A percentile compares a stretch with the other conserved stretches of the same genome.
Evolutionary conservation across 306 rosid genomes (phyloP).

Genomic region (Cercis canadensis): DNA sequence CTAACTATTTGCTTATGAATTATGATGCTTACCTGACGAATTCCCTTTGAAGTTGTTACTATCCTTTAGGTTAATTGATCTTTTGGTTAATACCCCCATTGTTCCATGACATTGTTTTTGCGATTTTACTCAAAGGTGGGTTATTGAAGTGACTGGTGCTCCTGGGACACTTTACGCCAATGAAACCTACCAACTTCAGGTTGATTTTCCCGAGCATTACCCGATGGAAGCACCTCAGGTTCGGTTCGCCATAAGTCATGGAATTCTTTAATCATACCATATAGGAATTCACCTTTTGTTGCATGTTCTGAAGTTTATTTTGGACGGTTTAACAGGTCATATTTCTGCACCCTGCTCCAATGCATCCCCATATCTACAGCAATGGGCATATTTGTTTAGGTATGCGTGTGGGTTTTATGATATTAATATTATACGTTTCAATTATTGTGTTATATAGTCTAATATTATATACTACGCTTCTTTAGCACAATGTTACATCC

Average conservation of each 20-base stretch:
- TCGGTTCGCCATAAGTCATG: not conserved
- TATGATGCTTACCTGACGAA: not conserved
- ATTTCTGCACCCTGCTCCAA: constrained; percentile 95
- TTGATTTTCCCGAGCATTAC: constrained; percentile 98
- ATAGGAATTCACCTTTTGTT: constrained; percentile 1
- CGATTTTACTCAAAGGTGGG: constrained; percentile 74
- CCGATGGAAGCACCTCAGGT: constrained; percentile 99
- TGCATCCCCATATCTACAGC: constrained; percentile 98
- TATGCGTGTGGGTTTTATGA: constrained; percentile 37
- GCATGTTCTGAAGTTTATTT: constrained; percentile 28
- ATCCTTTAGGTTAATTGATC: constrained; percentile 14
- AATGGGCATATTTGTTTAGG: constrained; percentile 99
- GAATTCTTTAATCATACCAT: not conserved
- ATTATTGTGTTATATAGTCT: not conserved
- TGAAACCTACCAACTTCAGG: constrained; percentile 98
- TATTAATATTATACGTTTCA: not conserved
- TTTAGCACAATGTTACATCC: not conserved
- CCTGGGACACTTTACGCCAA: constrained; percentile 92
- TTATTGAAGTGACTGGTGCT: constrained; percentile 97
- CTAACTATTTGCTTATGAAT: not conserved
- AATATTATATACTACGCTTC: too few species aligned
- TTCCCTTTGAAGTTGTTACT: not conserved
- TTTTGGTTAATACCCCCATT: constrained; percentile 14
- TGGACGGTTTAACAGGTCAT: constrained; percentile 71
- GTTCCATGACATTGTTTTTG: constrained; percentile 5